phyloP scores from a whole-genome alignment of 306 rosid genomes.

The Rosa persica region DNA sequence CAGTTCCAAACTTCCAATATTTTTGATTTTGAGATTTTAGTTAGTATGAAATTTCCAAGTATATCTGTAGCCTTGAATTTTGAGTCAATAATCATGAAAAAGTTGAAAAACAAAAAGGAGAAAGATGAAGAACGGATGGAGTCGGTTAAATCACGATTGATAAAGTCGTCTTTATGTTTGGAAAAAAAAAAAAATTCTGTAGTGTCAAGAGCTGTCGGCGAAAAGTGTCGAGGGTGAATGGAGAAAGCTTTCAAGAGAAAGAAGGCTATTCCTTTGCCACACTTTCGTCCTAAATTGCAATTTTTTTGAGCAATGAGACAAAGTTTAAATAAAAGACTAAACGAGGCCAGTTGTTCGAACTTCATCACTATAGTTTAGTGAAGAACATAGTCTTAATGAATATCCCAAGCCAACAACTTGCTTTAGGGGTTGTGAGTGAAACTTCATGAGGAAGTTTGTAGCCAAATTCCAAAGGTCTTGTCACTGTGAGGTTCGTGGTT shows the following conservation, averaged over 20 bases:
- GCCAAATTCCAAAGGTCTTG: neutral
- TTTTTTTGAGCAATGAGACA: neutral
- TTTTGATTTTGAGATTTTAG: neutral
- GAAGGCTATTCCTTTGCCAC: neutral
- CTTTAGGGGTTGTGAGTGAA: neutral
- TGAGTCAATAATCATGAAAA: slow-evolving; percentile 5
- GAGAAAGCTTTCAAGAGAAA: neutral
- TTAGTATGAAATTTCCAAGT: slow-evolving; percentile 7
- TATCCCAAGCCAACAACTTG: neutral
- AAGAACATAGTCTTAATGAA: neutral
- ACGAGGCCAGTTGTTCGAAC: neutral
- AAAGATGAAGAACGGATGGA: neutral
- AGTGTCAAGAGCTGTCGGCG: neutral
- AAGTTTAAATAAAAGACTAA: neutral
- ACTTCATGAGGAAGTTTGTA: neutral
- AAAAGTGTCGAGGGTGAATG: neutral
- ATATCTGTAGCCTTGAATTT: neutral
- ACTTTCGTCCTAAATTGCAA: neutral
- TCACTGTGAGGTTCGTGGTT: neutral
- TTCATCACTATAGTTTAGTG: neutral
- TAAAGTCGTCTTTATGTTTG: neutral
- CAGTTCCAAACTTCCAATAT: neutral
- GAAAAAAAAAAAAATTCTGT: neutral
- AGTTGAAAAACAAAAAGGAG: neutral
- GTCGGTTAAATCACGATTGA: neutral